Evolutionary conservation across 1,284 basidiomycete species (phyloP).

Genomic region (Moesziomyces parantarcticus): DNA sequence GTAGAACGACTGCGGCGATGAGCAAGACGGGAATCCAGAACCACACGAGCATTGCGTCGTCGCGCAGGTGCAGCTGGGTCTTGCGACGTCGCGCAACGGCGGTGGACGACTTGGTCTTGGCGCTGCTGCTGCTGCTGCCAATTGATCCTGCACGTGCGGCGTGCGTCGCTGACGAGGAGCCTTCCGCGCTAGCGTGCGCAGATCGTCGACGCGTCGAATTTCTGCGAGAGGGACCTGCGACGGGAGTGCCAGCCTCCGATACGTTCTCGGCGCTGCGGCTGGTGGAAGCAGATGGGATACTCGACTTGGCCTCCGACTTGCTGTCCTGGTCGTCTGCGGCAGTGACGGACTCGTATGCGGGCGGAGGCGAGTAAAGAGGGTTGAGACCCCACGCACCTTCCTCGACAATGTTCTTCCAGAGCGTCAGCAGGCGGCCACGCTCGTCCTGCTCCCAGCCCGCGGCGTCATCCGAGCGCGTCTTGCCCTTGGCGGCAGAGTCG

Average conservation of each 20-base stretch:
- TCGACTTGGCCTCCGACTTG: not conserved
- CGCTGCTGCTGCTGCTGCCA: conserved; percentile 11
- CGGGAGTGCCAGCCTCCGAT: conserved; percentile 28
- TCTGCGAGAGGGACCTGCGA: conserved; percentile 37
- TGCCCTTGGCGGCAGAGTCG: conserved; percentile 25
- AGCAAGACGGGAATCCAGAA: conserved; percentile 92
- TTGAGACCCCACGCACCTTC: conserved; percentile 55
- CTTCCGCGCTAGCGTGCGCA: conserved; percentile 52
- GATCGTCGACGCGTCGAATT: conserved; percentile 19
- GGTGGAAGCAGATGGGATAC: not conserved
- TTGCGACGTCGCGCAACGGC: conserved; percentile 34
- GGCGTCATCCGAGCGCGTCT: conserved; percentile 15
- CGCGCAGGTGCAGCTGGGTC: conserved; percentile 66
- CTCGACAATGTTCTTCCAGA: conserved; percentile 59
- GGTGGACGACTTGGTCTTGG: conserved; percentile 9
- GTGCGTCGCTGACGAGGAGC: conserved; percentile 4
- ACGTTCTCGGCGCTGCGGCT: not conserved
- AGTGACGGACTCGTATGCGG: conserved; percentile 53
- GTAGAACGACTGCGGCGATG: conserved; percentile 66
- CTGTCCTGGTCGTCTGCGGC: conserved; percentile 11
- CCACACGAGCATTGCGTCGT: conserved; percentile 88
- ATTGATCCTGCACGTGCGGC: conserved; percentile 6
- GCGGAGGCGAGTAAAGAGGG: conserved; percentile 52
- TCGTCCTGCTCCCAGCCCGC: conserved; percentile 47
- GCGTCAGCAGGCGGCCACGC: conserved; percentile 31